Base-by-base conservation (phyloP, 2,329 filamentous ascomycete genomes). In the Hysterium pulicare region DNA sequence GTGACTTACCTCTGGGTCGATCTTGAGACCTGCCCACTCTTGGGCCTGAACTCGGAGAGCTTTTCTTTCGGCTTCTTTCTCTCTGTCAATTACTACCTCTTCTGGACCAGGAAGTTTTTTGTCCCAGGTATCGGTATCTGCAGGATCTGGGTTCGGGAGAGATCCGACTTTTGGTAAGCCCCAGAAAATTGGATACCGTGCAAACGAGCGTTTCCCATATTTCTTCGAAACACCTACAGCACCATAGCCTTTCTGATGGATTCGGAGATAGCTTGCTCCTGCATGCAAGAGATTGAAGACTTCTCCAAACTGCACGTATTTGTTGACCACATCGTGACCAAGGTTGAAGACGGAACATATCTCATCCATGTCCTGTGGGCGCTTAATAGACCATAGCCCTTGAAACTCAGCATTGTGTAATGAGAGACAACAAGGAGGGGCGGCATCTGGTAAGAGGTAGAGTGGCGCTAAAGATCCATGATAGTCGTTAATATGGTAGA, bases 351-450 rank as follows among this genome's bases (percentile, higher is more conserved):
- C 79, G 3, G 73, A 72, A 58, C 80, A 83, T 3, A 85, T 79
- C 60, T 86, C 82, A 31, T 76, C 74, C 42, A 74, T 73, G 51
- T 85, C 82, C 33, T 78, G 74, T 6, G 75, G 71, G 7, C 75
- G 81, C 8, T 82, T 71, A 75, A 85, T 83, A 0, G 81, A 79
- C 82, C 82, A 85, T 17, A 84, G 67, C 38, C 82, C 82, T 58
- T 85, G 82, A 53, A 85, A 85, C 50, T 85, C 82, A 38, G 82
- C 82, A 49, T 85, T 85, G 61, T 85, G 82, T 10, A 85, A 75
- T 1, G 81, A 84, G 7, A 85, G 65, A 51, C 78, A 82, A 48
- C 75, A 74, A 23, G 82, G 82, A 30, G 81, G 81, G 32, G 84
- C 73, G 0, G 78, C 81, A 48, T 77, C 66, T 1, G 82, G 82